A percentile compares a stretch with the other conserved stretches of the same genome.
phyloP scores from a whole-genome alignment of 495 filamentous ascomycete species.

The Penicillium cinerascens region DNA sequence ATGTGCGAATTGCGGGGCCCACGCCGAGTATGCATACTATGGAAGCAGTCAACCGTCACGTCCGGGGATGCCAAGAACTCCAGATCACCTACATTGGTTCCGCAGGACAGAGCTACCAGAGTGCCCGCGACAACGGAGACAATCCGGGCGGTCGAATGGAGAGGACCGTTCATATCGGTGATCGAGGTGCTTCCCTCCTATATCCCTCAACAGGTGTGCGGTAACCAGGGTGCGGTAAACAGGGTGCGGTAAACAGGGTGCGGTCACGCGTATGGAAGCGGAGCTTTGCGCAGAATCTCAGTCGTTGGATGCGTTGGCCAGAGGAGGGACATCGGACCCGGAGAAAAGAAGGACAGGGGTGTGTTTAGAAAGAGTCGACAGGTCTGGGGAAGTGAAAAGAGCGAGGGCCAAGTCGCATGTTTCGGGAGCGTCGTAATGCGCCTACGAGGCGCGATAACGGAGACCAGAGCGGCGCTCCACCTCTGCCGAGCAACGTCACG shows the following conservation, averaged over 20 bases:
- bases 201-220: not conserved
- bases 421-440: conserved; percentile 25
- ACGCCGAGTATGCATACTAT: conserved; percentile 97
- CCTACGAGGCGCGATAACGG: conserved; percentile 20
- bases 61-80: not conserved
- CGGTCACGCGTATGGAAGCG: conserved; percentile 9
- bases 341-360: conserved; percentile 2
- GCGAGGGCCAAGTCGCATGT: conserved; percentile 1
- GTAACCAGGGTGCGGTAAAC: no score
- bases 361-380: conserved; percentile 6
- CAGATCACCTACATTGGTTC: conserved; percentile 72
- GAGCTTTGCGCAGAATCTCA: conserved; percentile 5
- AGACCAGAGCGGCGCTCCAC: conserved; percentile 4
- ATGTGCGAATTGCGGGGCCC: conserved; percentile 92
- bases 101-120: conserved; percentile 80
- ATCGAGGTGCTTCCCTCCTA: conserved; percentile 2
- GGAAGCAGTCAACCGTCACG: conserved; percentile 5
- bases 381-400: not conserved
- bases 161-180: conserved; percentile 25
- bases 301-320: not conserved
- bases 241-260: no score
- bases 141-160: conserved; percentile 46
- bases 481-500: conserved; percentile 4
- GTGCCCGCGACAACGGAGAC: conserved; percentile 83
- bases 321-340: conserved; percentile 15